Percentiles rank a stretch among this genome's conserved stretches.
These are phyloP conservation scores for Lojkania enalia DNA, from an alignment of 2,329 filamentous ascomycete species.

Conservation along the genomic window DNA sequence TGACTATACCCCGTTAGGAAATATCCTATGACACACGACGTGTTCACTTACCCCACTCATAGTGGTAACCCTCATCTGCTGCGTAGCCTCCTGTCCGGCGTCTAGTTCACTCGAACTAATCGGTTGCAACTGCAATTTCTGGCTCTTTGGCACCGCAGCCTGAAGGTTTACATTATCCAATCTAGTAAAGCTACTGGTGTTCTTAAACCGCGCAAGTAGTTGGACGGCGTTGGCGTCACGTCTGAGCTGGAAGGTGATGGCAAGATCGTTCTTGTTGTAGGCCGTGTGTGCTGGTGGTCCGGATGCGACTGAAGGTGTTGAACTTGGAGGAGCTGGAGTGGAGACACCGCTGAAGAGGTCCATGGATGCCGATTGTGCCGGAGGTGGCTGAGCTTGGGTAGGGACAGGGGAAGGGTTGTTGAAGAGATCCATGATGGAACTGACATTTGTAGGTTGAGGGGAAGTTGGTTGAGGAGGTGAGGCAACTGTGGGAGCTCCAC, in stretches of 20 bases:
- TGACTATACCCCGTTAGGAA: slow-evolving; percentile 58
- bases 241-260: slow-evolving; percentile 80
- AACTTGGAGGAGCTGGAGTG: slow-evolving; percentile 54
- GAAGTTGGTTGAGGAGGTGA: slow-evolving; percentile 48
- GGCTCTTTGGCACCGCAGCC: slow-evolving; percentile 93
- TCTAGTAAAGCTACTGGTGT: slow-evolving; percentile 66
- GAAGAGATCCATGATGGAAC: slow-evolving; percentile 90
- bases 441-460: slow-evolving; percentile 47
- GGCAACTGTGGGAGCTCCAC: slow-evolving; percentile 56
- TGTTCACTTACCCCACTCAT: slow-evolving; percentile 79
- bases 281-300: slow-evolving; percentile 64
- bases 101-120: slow-evolving; percentile 81
- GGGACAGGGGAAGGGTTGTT: slow-evolving; percentile 46
- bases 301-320: slow-evolving; percentile 39
- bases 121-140: slow-evolving; percentile 88
- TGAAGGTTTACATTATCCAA: slow-evolving; percentile 82
- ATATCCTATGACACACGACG: slow-evolving; percentile 6
- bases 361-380: slow-evolving; percentile 36
- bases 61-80: slow-evolving; percentile 84
- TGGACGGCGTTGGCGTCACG: slow-evolving; percentile 80
- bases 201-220: slow-evolving; percentile 81
- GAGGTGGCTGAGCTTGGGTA: slow-evolving; percentile 44
- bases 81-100: slow-evolving; percentile 80
- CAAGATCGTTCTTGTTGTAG: slow-evolving; percentile 84
- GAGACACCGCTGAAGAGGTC: slow-evolving; percentile 51